Evolutionary conservation across 768 basidiomycete genomes (phyloP).

Genomic region (Lyophyllum atratum): DNA sequence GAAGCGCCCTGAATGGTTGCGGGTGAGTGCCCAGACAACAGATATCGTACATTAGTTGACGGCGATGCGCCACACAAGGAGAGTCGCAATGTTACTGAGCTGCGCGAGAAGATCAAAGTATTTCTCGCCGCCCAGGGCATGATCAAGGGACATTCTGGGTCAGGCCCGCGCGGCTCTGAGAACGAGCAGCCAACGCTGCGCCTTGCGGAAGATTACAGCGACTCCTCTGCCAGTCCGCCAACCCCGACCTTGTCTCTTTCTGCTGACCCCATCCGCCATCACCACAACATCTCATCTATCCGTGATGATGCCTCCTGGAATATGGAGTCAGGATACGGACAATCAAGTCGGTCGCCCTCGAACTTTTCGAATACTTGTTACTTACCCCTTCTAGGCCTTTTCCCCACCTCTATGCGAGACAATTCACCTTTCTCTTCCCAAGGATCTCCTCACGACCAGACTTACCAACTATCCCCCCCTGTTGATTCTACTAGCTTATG

Average conservation of each 20-base stretch:
- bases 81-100: constrained; percentile 62
- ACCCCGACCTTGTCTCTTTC: constrained; percentile 27
- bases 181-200: constrained; percentile 58
- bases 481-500: constrained; percentile 53
- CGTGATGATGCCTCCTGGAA: constrained; percentile 20
- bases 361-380: constrained; percentile 15
- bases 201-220: constrained; percentile 45
- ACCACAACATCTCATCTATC: constrained; percentile 23
- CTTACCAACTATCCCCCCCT: constrained; percentile 16
- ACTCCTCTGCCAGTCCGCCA: constrained; percentile 36
- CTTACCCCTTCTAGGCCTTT: constrained; percentile 18
- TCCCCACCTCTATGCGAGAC: constrained; percentile 16
- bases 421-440: constrained; percentile 24
- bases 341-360: constrained; percentile 26
- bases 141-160: constrained; percentile 86
- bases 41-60: background rate
- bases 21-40: constrained; percentile 48
- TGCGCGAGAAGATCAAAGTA: constrained; percentile 77
- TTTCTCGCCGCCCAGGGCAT: constrained; percentile 83
- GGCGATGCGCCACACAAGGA: constrained; percentile 46
- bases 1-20: constrained; percentile 84
- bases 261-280: constrained; percentile 18
- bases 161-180: constrained; percentile 59
- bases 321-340: constrained; percentile 5
- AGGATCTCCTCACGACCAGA: constrained; percentile 19